A percentile compares a stretch with the other conserved stretches of the same genome.
These are phyloP conservation scores for Pholiota microspora DNA, from an alignment of 768 basidiomycete genomes.

Conservation along the genomic window DNA sequence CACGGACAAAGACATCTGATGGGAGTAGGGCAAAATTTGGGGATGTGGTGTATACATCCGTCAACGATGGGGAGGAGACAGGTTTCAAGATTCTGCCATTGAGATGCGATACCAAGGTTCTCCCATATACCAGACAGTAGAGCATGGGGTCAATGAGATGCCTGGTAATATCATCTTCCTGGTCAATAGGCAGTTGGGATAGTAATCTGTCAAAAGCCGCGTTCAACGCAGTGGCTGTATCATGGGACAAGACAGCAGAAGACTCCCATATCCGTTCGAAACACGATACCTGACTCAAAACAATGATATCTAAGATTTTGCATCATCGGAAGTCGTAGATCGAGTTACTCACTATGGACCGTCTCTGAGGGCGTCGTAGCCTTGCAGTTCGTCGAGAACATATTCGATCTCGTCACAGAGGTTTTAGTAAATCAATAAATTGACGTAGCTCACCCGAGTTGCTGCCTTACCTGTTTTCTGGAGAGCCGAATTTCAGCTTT, in stretches of 20 bases:
- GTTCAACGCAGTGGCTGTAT: slow-evolving; percentile 16
- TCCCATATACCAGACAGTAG: slow-evolving; percentile 38
- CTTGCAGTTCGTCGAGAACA: slow-evolving; percentile 46
- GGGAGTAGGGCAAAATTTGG: slow-evolving; percentile 41
- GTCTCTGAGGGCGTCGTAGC: slow-evolving; percentile 42
- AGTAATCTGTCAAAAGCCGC: slow-evolving; percentile 21
- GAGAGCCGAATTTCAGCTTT: slow-evolving; percentile 32
- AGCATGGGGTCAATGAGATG: slow-evolving; percentile 39
- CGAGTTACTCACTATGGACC: slow-evolving; percentile 32
- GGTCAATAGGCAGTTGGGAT: slow-evolving; percentile 4
- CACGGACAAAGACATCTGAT: slow-evolving; percentile 37
- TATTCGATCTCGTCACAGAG: slow-evolving; percentile 35
- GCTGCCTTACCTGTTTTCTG: slow-evolving; percentile 39
- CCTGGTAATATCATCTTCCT: slow-evolving; percentile 18
- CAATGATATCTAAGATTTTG: background rate
- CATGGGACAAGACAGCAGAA: slow-evolving; percentile 20
- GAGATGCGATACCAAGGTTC: slow-evolving; percentile 33
- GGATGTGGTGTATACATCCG: slow-evolving; percentile 40
- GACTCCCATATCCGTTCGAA: slow-evolving; percentile 57
- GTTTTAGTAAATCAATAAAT: background rate
- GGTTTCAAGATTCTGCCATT: slow-evolving; percentile 21
- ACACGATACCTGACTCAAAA: slow-evolving; percentile 49
- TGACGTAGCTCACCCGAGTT: too few species aligned
- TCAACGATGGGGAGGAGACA: slow-evolving; percentile 26
- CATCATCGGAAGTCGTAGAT: background rate